Conservation (phyloP, 1,284 basidiomycete genomes). For the Apiotrichum laibachii region DNA sequence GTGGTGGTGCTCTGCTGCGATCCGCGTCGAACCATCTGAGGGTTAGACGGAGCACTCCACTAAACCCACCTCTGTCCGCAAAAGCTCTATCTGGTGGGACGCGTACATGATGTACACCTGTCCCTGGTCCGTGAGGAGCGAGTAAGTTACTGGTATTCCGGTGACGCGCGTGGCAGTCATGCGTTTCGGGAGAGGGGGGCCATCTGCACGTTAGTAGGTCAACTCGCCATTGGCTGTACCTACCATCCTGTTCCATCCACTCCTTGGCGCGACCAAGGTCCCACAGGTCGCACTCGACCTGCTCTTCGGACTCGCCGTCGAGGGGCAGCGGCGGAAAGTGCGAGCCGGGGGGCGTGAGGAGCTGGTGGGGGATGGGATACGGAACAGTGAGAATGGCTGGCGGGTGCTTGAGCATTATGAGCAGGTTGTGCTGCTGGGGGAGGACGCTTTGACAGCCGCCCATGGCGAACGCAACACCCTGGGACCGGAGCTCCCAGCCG, state of each 20-base stretch:
- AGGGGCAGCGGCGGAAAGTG: constrained; percentile 46
- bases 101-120: constrained; percentile 48
- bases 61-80: constrained; percentile 2
- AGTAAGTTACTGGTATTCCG: constrained; percentile 38
- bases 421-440: constrained; percentile 33
- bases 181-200: constrained; percentile 20
- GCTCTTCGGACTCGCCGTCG: constrained; percentile 42
- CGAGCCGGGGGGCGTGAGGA: constrained; percentile 28
- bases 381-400: constrained; percentile 39
- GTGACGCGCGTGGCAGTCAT: constrained; percentile 28
- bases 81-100: constrained; percentile 20
- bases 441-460: constrained; percentile 31
- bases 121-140: constrained; percentile 49
- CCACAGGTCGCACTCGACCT: constrained; percentile 46
- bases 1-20: not conserved
- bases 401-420: constrained; percentile 41
- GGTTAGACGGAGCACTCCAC: not conserved
- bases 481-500: constrained; percentile 71
- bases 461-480: constrained; percentile 43
- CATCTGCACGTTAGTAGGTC: constrained; percentile 5
- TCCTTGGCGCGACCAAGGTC: constrained; percentile 31
- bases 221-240: not conserved
- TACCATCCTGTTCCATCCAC: constrained; percentile 29
- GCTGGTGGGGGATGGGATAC: constrained; percentile 36
- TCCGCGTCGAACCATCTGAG: not conserved